Conservation (phyloP, 805 yeast genomes). For the Blastobotrys terrestris region DNA sequence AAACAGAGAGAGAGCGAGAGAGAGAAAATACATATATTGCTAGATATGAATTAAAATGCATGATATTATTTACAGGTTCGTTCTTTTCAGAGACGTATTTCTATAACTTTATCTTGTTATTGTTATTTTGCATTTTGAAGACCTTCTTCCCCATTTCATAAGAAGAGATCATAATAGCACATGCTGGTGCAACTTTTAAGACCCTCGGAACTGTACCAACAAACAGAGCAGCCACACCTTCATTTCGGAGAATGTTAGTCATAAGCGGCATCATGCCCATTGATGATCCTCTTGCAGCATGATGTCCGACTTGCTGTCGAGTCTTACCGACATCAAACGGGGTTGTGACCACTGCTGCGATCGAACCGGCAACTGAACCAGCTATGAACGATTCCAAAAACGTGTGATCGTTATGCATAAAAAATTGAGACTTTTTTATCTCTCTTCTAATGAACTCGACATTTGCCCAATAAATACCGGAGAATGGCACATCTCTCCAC, state of each 20-base stretch:
- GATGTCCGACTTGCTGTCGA: conserved; percentile 64
- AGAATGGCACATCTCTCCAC: conserved; percentile 97
- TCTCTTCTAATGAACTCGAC: conserved; percentile 52
- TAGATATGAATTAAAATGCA: neutral
- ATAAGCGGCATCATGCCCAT: conserved; percentile 63
- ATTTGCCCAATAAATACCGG: conserved; percentile 89
- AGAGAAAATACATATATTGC: neutral
- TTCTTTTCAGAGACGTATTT: neutral
- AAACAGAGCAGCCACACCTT: conserved; percentile 80
- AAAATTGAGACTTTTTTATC: conserved; percentile 18
- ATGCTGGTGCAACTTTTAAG: conserved; percentile 89
- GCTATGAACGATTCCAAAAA: conserved; percentile 49
- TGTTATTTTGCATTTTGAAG: conserved; percentile 21
- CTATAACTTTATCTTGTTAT: neutral
- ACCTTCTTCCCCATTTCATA: conserved; percentile 81
- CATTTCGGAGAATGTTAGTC: conserved; percentile 53
- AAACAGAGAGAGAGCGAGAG: too few relatives aligned
- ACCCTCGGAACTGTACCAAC: conserved; percentile 84
- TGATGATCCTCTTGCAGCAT: conserved; percentile 22
- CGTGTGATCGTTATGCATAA: conserved; percentile 21
- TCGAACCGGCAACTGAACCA: conserved; percentile 77
- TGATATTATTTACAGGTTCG: neutral
- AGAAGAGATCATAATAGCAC: conserved; percentile 97
- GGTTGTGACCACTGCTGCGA: conserved; percentile 83
- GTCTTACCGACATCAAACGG: conserved; percentile 98